Evolutionary conservation across 768 basidiomycete species (phyloP), one percentile per base, ranked within the genome.

Genomic region (Phlegmacium glaucopus): DNA sequence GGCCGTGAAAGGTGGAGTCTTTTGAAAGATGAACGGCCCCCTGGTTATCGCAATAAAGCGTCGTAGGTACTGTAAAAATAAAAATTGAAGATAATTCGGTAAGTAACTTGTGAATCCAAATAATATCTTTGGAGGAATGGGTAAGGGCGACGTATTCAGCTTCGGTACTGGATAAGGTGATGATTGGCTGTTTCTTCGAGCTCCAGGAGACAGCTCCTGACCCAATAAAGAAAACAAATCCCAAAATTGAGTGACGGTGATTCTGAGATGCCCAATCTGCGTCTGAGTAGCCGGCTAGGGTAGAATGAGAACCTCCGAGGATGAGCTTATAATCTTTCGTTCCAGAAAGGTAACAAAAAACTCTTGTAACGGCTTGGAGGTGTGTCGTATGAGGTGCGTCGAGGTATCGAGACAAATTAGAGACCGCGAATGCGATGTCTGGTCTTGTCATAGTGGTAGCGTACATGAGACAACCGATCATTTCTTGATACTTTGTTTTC

Each of bases 401-500:
- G 2, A 57, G 29, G 44, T 51, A 65, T 27, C 61, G 62, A 1
- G 58, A 51, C 1, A 65, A 52, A 5, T 46, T 53, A 1, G 44
- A 53, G 4, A 60, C 47, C 4, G 66, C 47, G 45, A 57, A 69
- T 4, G 59, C 40, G 22, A 66, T 64, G 41, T 69, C 61, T 6
- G 69, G 64, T 18, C 57, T 47, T 2, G 60, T 66, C 8, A 52
- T 53, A 6, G 59, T 47, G 2, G 57, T 46, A 13, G 57, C 39
- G 43, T 67, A 71, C 43, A 67, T 58, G 16, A 71, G 49, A 0
- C 56, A 60, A 0, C 67, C 64, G 5, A n/a, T n/a, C n/a, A n/a
- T n/a, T n/a, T n/a, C n/a, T n/a, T n/a, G n/a, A n/a, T n/a, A n/a
- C n/a, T n/a, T 62, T 39, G 43, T 37, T 25, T 50, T 50, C n/a